Percentiles rank a stretch among this genome's conserved stretches.
Conservation (phyloP, 768 basidiomycete species). For the Podaxis mareebaensis region DNA sequence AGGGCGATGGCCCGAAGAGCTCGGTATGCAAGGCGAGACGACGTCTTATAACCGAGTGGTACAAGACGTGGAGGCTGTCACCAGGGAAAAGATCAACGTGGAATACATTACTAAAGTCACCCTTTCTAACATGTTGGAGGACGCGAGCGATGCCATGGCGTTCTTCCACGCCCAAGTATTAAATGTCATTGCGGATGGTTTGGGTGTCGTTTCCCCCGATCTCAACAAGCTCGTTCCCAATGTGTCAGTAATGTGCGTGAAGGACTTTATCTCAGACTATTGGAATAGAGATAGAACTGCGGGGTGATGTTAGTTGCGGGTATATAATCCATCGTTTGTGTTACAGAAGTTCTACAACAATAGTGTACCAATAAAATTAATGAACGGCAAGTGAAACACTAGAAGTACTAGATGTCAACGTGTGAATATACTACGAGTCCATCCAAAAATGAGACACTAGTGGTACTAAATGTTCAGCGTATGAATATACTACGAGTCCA, state of each 20-base stretch:
- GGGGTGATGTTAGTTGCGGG: too few species aligned
- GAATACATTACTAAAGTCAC: neutral
- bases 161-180: neutral
- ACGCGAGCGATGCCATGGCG: neutral
- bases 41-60: slow-evolving; percentile 6
- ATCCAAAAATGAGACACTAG: neutral
- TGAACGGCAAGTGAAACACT: too few species aligned
- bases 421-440: neutral
- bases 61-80: slow-evolving; percentile 2
- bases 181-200: neutral
- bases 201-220: neutral
- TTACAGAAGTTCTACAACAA: too few species aligned
- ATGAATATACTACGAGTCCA: neutral
- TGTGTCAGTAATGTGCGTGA: neutral
- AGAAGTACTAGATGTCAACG: too few species aligned
- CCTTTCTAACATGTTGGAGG: neutral
- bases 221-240: neutral
- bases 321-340: too few species aligned
- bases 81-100: neutral
- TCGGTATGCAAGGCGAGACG: slow-evolving; percentile 9
- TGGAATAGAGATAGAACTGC: neutral
- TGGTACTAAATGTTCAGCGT: too few species aligned
- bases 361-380: too few species aligned
- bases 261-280: neutral
- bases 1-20: slow-evolving; percentile 6